Conservation (phyloP, 2,329 filamentous ascomycete species). For the Paracorniculantispora psalliotae region DNA sequence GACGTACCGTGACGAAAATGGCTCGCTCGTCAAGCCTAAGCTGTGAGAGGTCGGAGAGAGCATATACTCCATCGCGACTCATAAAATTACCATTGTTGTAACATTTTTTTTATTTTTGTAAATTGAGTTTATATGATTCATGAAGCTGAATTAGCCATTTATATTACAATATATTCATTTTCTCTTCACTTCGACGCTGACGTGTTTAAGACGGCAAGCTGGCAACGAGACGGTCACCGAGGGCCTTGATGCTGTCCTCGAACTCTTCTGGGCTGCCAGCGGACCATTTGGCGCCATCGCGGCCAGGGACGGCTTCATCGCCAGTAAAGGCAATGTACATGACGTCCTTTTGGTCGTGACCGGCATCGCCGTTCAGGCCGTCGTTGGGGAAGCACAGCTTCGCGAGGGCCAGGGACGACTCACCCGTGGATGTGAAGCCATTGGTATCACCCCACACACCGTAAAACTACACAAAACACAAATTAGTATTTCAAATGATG, state of each 20-base stretch:
- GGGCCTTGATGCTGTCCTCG: slow-evolving; percentile 38
- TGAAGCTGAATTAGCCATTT: neutral
- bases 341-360: slow-evolving; percentile 49
- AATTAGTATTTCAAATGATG: no score
- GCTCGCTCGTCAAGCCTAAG: slow-evolving; percentile 24
- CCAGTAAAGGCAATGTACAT: slow-evolving; percentile 53
- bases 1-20: slow-evolving; percentile 34
- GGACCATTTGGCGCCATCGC: slow-evolving; percentile 43
- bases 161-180: neutral
- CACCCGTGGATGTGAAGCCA: slow-evolving; percentile 42
- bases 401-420: slow-evolving; percentile 46
- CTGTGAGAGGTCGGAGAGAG: slow-evolving; percentile 13
- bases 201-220: neutral
- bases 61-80: neutral
- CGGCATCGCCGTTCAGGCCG: slow-evolving; percentile 43
- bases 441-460: slow-evolving; percentile 52
- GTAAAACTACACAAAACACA: slow-evolving; percentile 26
- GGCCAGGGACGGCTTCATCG: slow-evolving; percentile 44
- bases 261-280: slow-evolving; percentile 41
- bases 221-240: slow-evolving; percentile 41
- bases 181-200: neutral
- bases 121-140: neutral
- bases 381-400: slow-evolving; percentile 44
- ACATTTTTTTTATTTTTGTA: neutral
- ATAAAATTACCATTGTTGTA: neutral